Evolutionary conservation across 2,329 filamentous ascomycete genomes (phyloP), one percentile per base, ranked within the genome.

Genomic region (Dactylellina cionopaga): DNA sequence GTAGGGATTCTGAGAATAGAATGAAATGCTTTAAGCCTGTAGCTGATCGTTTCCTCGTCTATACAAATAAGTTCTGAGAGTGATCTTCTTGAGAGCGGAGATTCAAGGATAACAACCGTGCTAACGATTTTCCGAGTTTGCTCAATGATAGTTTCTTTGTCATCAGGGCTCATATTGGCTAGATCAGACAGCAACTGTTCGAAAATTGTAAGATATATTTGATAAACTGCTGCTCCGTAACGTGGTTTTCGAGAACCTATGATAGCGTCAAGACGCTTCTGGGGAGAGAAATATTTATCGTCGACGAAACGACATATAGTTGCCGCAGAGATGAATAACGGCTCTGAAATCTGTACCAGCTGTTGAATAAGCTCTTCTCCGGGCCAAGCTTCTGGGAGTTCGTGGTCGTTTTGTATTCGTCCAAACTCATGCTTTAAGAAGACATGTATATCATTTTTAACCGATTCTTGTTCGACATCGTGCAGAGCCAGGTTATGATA

Each of bases 331-430:
- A 60, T 60, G 17, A 60, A 60, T 33, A 47, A 49, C 9, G 52
- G 52, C 10, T 44, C 19, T 2, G 31, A 9, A 25, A 46, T 60
- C 10, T 19, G 4, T 15, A 60, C 56, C n/a, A n/a, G n/a, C n/a
- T n/a, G n/a, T n/a, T n/a, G n/a, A n/a, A n/a, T n/a, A 1, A 83
- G 17, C n/a, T n/a, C n/a, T n/a, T n/a, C n/a, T n/a, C n/a, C n/a
- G n/a, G n/a, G n/a, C n/a, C n/a, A n/a, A n/a, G n/a, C n/a, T n/a
- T n/a, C n/a, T 11, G 29, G 29, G 4, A 52, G 29, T 33, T n/a
- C 15, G 13, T 19, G 24, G 33, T 2, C 15, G 11, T 15, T 37
- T 19, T 3, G 22, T 80, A 60, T 83, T 75, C 66, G 76, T 69
- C 31, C 76, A 79, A 1, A 83, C 75, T 24, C 15, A 11, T 52